Conservation (phyloP, 2,329 filamentous ascomycete genomes). For the Ceratocystis albifundus region DNA sequence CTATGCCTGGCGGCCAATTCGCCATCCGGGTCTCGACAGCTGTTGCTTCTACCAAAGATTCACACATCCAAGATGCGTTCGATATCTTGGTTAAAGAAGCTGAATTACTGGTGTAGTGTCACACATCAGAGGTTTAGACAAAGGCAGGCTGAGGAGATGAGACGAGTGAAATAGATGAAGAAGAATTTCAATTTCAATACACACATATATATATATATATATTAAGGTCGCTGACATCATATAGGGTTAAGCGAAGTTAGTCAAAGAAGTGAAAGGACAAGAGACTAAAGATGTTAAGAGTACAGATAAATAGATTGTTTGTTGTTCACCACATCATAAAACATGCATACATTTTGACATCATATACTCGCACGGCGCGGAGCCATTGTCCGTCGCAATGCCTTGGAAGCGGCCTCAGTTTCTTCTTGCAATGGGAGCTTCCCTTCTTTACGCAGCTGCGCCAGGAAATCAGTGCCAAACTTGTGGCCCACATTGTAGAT, state of each 20-base stretch:
- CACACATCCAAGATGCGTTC: constrained; percentile 64
- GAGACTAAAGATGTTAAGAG: background rate
- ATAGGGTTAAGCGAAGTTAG: background rate
- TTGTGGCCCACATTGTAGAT: constrained; percentile 82
- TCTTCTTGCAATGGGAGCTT: constrained; percentile 58
- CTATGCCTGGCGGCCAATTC: constrained; percentile 59
- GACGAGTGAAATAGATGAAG: background rate
- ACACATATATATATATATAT: constrained; percentile 15
- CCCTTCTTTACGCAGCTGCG: constrained; percentile 65
- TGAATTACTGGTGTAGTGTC: background rate
- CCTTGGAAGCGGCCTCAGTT: constrained; percentile 54
- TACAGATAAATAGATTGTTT: background rate
- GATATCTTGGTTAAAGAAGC: constrained; percentile 44
- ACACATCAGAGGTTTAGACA: background rate
- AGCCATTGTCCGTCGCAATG: constrained; percentile 65
- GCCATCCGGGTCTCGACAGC: constrained; percentile 73
- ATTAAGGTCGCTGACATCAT: background rate
- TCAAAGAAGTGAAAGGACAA: background rate
- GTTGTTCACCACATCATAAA: background rate
- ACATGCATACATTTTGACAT: constrained; percentile 19
- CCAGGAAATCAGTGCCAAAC: constrained; percentile 72
- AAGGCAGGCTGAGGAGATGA: too few relatives aligned
- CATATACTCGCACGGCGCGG: constrained; percentile 67
- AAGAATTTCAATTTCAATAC: background rate
- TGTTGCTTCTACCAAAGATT: constrained; percentile 54